These are phyloP conservation scores for Fusarium nelsonii DNA, from an alignment of 2,329 filamentous ascomycete species.

Conservation along the genomic window DNA sequence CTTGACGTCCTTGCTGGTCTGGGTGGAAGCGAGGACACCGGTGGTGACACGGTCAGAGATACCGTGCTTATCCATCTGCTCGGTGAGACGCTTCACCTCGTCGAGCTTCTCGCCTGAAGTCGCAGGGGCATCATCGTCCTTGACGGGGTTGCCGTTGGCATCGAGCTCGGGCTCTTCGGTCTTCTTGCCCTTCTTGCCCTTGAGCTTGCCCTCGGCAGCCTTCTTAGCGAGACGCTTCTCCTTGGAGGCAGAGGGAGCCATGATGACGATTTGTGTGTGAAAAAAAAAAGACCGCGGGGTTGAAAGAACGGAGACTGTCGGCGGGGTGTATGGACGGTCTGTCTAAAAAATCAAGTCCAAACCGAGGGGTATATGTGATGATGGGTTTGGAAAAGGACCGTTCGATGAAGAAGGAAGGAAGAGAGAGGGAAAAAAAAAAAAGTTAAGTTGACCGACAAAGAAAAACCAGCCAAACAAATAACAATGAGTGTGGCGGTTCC, in stretches of 20 bases:
- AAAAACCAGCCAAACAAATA: slow-evolving; percentile 46
- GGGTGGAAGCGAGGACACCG: slow-evolving; percentile 89
- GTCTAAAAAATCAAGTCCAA: slow-evolving; percentile 45
- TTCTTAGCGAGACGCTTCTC: slow-evolving; percentile 79
- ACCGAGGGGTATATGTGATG: slow-evolving; percentile 40
- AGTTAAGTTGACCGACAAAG: slow-evolving; percentile 38
- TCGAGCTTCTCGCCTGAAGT: slow-evolving; percentile 79
- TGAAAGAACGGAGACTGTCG: slow-evolving; percentile 46
- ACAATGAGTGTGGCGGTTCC: slow-evolving; percentile 49
- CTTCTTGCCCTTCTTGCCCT: slow-evolving; percentile 76
- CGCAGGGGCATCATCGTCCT: slow-evolving; percentile 72
- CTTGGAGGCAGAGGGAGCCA: slow-evolving; percentile 75
- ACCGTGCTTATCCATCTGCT: slow-evolving; percentile 96
- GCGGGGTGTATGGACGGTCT: slow-evolving; percentile 31
- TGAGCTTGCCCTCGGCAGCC: slow-evolving; percentile 75
- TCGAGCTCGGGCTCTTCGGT: slow-evolving; percentile 78
- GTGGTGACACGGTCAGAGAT: slow-evolving; percentile 98
- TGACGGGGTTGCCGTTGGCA: slow-evolving; percentile 68
- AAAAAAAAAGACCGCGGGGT: slow-evolving; percentile 45
- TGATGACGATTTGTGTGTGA: slow-evolving; percentile 49
- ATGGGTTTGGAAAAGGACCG: slow-evolving; percentile 39
- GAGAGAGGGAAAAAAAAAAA: slow-evolving; percentile 38
- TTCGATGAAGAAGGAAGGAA: slow-evolving; percentile 37
- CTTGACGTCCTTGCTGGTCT: slow-evolving; percentile 93
- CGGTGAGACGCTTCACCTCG: slow-evolving; percentile 85